Evolutionary conservation across 495 filamentous ascomycete genomes (phyloP).

Genomic region (Aspergillus biplanus): DNA sequence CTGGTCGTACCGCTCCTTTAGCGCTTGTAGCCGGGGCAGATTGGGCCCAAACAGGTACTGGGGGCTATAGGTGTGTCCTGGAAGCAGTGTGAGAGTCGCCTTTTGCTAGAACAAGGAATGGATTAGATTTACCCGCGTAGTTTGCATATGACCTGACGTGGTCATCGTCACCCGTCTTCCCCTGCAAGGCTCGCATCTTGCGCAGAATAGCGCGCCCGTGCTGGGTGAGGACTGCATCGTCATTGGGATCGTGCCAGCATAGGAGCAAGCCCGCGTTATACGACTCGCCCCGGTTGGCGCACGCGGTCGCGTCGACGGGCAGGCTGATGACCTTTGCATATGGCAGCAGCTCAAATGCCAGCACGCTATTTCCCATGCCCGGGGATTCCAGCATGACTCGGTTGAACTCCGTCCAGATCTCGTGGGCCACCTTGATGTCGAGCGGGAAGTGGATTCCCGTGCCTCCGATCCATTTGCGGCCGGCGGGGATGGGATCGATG

Average conservation of each 20-base stretch:
- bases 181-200: neutral
- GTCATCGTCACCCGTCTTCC: too few relatives aligned
- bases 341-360: conserved; percentile 20
- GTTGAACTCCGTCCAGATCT: conserved; percentile 7
- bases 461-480: conserved; percentile 8
- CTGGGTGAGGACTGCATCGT: conserved; percentile 6
- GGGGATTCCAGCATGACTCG: neutral
- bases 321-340: conserved; percentile 14
- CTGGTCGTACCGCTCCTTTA: conserved; percentile 54
- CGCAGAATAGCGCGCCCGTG: neutral
- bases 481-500: conserved; percentile 9
- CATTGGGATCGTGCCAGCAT: conserved; percentile 22
- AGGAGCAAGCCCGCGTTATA: conserved; percentile 36
- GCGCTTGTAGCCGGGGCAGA: conserved; percentile 33
- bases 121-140: conserved; percentile 18
- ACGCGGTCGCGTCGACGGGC: conserved; percentile 17
- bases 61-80: neutral
- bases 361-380: conserved; percentile 13
- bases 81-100: too few relatives aligned
- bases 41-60: conserved; percentile 42
- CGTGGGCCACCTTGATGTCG: neutral
- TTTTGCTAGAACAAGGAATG: neutral
- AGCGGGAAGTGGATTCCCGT: conserved; percentile 5
- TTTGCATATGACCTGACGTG: conserved; percentile 34
- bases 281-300: conserved; percentile 13